Conservation (phyloP, 2,329 filamentous ascomycete genomes). For the Alternaria tenuissima region DNA sequence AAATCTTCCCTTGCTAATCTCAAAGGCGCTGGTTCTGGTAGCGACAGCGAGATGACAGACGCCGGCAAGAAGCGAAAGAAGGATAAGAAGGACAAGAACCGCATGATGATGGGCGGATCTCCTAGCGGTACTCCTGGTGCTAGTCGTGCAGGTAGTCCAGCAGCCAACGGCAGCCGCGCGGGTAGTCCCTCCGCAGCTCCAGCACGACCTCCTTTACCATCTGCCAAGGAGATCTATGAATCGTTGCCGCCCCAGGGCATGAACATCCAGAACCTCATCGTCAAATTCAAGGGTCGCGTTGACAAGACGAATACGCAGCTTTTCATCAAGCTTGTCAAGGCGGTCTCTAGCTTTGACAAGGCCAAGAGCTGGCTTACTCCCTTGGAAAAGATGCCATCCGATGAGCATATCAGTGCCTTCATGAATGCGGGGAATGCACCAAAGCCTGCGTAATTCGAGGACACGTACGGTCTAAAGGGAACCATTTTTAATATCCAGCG, state of each 20-base stretch:
- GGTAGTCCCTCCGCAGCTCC: slow-evolving; percentile 36
- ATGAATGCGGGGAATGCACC: slow-evolving; percentile 25
- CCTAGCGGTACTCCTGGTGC: slow-evolving; percentile 68
- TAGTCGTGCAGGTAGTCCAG: slow-evolving; percentile 62
- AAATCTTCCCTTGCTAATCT: slow-evolving; percentile 35
- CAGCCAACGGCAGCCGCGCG: slow-evolving; percentile 42
- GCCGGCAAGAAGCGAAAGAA: slow-evolving; percentile 69
- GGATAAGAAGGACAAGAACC: slow-evolving; percentile 65
- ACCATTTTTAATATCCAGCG: slow-evolving; percentile 1
- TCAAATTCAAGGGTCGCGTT: slow-evolving; percentile 53
- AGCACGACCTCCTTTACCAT: slow-evolving; percentile 46
- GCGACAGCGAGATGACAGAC: slow-evolving; percentile 76
- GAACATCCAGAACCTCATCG: slow-evolving; percentile 52
- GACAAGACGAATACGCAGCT: slow-evolving; percentile 45
- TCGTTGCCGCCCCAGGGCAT: slow-evolving; percentile 57
- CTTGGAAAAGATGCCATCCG: slow-evolving; percentile 40
- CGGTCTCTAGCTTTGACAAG: slow-evolving; percentile 44
- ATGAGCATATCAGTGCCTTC: slow-evolving; percentile 36
- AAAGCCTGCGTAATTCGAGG: slow-evolving; percentile 16
- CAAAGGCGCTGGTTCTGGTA: slow-evolving; percentile 66
- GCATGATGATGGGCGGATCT: slow-evolving; percentile 62
- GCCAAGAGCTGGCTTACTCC: slow-evolving; percentile 41
- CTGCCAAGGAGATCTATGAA: slow-evolving; percentile 55
- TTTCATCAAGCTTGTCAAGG: slow-evolving; percentile 57
- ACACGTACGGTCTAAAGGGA: not conserved